Percentiles rank a stretch among this genome's conserved stretches.
phyloP scores from a whole-genome alignment of 495 filamentous ascomycete genomes.

The Bacidia gigantensis region DNA sequence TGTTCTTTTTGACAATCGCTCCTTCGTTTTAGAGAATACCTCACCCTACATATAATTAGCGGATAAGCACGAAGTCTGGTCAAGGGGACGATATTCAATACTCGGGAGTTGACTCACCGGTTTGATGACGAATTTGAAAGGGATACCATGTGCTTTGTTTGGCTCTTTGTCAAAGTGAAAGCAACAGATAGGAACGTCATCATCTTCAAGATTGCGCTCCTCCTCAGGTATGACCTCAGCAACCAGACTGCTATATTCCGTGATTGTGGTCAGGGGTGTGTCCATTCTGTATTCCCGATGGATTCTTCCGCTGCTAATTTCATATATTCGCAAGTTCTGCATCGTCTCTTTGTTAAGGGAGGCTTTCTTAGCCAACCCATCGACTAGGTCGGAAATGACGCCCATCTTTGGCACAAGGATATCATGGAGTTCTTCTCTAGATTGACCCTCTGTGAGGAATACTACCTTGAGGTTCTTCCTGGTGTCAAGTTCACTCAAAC shows the following conservation, averaged over 20 bases:
- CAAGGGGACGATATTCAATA: no score
- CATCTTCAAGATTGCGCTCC: slow-evolving; percentile 46
- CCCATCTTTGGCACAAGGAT: slow-evolving; percentile 75
- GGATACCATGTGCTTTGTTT: slow-evolving; percentile 63
- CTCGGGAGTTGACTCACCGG: no score
- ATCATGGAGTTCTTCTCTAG: slow-evolving; percentile 74
- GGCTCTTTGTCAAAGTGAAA: slow-evolving; percentile 89
- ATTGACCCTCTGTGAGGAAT: slow-evolving; percentile 77
- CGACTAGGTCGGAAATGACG: slow-evolving; percentile 59
- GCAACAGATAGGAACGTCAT: slow-evolving; percentile 51
- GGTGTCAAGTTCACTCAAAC: slow-evolving; percentile 79
- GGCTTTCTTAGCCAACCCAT: slow-evolving; percentile 62
- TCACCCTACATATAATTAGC: slow-evolving; percentile 48
- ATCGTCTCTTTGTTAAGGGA: slow-evolving; percentile 60
- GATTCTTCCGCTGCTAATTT: slow-evolving; percentile 63
- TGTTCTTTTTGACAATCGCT: slow-evolving; percentile 74
- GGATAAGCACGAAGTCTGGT: no score
- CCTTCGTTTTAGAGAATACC: slow-evolving; percentile 77
- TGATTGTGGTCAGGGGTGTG: slow-evolving; percentile 55
- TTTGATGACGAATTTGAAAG: slow-evolving; percentile 82
- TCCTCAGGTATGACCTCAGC: slow-evolving; percentile 74
- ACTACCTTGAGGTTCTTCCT: slow-evolving; percentile 72
- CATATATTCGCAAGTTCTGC: slow-evolving; percentile 59
- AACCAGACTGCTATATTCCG: slow-evolving; percentile 72
- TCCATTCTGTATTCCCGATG: slow-evolving; percentile 55